Evolutionary conservation across 2,329 filamentous ascomycete genomes (phyloP), one percentile per base, ranked within the genome.

Genomic region (Aureobasidium leucospermi): DNA sequence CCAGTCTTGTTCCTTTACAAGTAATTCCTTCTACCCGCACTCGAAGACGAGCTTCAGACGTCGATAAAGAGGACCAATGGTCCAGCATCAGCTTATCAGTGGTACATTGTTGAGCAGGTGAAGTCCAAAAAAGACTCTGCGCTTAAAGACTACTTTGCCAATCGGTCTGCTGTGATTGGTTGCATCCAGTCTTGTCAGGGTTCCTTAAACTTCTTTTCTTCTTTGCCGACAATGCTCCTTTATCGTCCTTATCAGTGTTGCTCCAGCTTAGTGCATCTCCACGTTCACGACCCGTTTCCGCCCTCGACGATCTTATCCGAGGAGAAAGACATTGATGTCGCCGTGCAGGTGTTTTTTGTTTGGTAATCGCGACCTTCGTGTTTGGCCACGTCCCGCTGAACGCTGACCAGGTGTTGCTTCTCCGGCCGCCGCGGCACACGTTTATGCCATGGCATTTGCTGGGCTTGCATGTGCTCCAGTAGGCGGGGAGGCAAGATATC

Each of bases 361-460:
- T 53, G 57, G 57, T 59, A 46, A 59, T 59, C 38, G 8, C 45
- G 57, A 48, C 46, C 15, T 10, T 28, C 38, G 36, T 51, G 43
- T 49, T 23, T 59, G 57, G 46, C 45, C 38, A 42, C 19, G 28
- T 19, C 29, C 28, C 16, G 29, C 15, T 16, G 10, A 34, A 34
- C 38, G 45, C 57, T 43, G 32, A 51, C 43, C 46, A 15, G 51
- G 39, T 34, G 29, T 43, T 59, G 47, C 48, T 59, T 59, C 58
- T 59, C 58, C 58, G 58, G 47, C 41, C 58, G 57, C 57, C 46
- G 57, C 57, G 57, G 58, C 47, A 46, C 16, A 16, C 19, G 45
- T 59, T 43, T 53, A 59, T 59, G 58, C 58, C 58, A 59, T 59
- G 58, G 19, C 39, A 59, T 59, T 59, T 58, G 55, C 55, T 48